Percentiles rank a stretch among this genome's conserved stretches.
These are phyloP conservation scores for Zhuliangozyma blackwelliae DNA, from an alignment of 1,139 yeast genomes.

Conservation along the genomic window DNA sequence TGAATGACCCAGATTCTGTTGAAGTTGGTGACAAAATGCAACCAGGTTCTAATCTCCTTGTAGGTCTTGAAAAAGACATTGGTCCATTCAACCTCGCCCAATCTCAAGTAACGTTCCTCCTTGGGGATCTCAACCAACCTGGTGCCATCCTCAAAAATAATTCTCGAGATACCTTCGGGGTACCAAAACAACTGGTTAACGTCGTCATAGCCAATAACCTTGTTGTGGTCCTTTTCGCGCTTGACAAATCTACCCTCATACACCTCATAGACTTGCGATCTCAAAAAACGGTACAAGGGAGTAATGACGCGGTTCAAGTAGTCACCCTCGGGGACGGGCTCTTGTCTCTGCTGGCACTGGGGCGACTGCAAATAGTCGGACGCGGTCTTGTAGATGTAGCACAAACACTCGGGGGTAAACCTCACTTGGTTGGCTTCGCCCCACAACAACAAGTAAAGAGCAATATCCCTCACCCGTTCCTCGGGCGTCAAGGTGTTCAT, in stretches of 20 bases:
- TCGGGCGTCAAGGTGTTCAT: conserved; percentile 46
- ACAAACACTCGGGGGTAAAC: conserved; percentile 87
- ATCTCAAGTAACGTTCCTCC: conserved; percentile 81
- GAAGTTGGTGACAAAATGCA: conserved; percentile 90
- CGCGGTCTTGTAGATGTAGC: conserved; percentile 93
- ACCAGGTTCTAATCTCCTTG: conserved; percentile 97
- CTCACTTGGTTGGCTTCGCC: conserved; percentile 98
- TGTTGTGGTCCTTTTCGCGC: conserved; percentile 95
- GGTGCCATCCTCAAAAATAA: conserved; percentile 84
- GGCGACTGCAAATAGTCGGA: conserved; percentile 84
- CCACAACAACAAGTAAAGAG: conserved; percentile 89
- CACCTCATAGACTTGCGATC: conserved; percentile 94
- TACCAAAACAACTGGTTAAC: conserved; percentile 98
- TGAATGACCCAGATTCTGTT: conserved; percentile 98
- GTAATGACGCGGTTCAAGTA: conserved; percentile 88
- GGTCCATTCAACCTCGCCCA: conserved; percentile 92
- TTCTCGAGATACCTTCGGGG: conserved; percentile 96
- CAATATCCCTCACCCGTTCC: conserved; percentile 87
- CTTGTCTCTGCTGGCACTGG: conserved; percentile 83
- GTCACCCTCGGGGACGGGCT: conserved; percentile 95
- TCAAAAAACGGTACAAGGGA: conserved; percentile 83
- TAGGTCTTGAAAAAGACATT: conserved; percentile 94
- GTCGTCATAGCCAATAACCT: conserved; percentile 95
- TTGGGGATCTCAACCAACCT: conserved; percentile 87
- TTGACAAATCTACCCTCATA: conserved; percentile 93